These are phyloP conservation scores for Plasmodium sp. DNA, from an alignment of 169 alveolate species.

Conservation along the genomic window DNA sequence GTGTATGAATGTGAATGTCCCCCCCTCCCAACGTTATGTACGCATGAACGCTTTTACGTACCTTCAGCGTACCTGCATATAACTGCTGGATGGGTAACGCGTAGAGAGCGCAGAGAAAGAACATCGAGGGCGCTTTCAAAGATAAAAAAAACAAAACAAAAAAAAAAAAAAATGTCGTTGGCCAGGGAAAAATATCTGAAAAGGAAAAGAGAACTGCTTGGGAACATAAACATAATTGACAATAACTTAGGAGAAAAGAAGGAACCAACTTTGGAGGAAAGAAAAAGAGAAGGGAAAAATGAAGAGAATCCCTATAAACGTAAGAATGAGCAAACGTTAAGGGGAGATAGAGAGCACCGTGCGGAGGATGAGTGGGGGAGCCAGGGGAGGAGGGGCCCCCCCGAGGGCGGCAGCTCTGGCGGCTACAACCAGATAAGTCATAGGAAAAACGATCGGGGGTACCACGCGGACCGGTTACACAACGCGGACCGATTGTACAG, in stretches of 20 bases:
- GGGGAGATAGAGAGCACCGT: neutral
- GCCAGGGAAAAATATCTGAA: constrained; percentile 71
- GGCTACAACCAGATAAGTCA: neutral
- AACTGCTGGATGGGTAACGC: neutral
- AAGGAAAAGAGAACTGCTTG: constrained; percentile 70
- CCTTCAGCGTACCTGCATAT: neutral
- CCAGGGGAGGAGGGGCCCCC: neutral
- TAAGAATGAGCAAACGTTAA: neutral
- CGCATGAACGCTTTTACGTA: neutral
- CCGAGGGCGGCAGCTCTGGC: neutral
- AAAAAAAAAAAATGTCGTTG: constrained; percentile 40
- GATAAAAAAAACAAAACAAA: neutral
- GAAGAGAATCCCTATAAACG: neutral
- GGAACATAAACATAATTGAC: constrained; percentile 57
- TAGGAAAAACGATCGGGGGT: neutral
- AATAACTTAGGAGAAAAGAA: constrained; percentile 14
- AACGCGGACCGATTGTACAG: neutral
- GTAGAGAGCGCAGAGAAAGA: neutral
- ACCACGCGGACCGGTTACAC: neutral
- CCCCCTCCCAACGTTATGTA: neutral
- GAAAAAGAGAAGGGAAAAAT: constrained; percentile 16
- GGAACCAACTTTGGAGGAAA: constrained; percentile 11
- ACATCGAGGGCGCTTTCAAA: neutral
- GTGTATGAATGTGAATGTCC: neutral
- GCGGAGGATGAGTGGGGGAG: neutral